Evolutionary conservation across 2,329 filamentous ascomycete genomes (phyloP), one percentile per base, ranked within the genome.

Genomic region (Paraphoma sp.): DNA sequence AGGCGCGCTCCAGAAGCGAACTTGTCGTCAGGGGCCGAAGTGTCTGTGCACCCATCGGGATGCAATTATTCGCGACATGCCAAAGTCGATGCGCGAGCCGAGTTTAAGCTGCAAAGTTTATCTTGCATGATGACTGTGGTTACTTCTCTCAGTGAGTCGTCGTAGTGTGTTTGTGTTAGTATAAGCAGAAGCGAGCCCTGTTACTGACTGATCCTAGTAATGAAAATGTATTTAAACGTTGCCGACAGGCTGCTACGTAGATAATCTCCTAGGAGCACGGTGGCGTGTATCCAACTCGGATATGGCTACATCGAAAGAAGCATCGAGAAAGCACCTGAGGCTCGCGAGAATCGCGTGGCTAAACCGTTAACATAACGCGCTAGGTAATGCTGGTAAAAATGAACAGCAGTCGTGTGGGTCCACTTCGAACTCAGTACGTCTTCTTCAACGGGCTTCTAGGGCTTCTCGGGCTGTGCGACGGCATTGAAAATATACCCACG

Each of bases 401-500:
- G 14, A 36, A 36, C 7, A 36, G 14, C 10, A 36, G 14, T 10
- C 33, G 2, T 36, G 14, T 36, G 10, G 33, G 40, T 42, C 40
- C 40, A n/a, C 40, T 7, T 16, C 40, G 11, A 6, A 16, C 40
- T 63, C 54, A 64, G 45, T 65, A 70, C 12, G 60, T 63, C 45
- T 65, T 62, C 60, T 67, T 72, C 54, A 70, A 57, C 3, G 65
- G 65, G 47, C 65, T 69, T 17, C 62, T 65, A 3, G 70, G 69
- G 51, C 64, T 69, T 14, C 57, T 64, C 1, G 69, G 68, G 46
- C 60, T 64, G 4, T 47, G 36, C 14, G 56, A 46, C 6, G 57
- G 52, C 3, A 70, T 62, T n/a, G 51, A 64, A 47, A 75, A 76
- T 33, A 67, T 51, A 4, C 72, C 73, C 6, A 75, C 28, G 11